Evolutionary conservation across 805 yeast species (phyloP).

Genomic region (Metschnikowia dekortorum): DNA sequence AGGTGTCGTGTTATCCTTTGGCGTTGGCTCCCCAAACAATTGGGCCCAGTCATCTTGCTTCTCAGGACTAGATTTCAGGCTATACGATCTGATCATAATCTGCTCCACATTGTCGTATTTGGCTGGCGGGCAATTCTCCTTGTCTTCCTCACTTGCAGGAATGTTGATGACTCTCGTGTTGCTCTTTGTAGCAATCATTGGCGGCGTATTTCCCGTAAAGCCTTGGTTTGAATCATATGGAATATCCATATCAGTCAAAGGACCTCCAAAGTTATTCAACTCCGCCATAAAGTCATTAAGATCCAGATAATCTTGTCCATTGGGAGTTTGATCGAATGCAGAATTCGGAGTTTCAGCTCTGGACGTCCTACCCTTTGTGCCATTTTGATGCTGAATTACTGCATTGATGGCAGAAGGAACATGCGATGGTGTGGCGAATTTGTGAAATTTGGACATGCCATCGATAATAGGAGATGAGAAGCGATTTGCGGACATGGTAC

Average conservation of each 20-base stretch:
- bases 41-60: slow-evolving; percentile 41
- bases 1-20: slow-evolving; percentile 25
- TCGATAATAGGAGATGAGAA: slow-evolving; percentile 10
- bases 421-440: slow-evolving; percentile 38
- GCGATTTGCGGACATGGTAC: slow-evolving; percentile 5
- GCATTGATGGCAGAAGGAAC: slow-evolving; percentile 37
- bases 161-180: slow-evolving; percentile 51
- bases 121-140: slow-evolving; percentile 24
- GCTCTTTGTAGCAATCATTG: slow-evolving; percentile 51
- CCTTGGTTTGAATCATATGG: slow-evolving; percentile 20
- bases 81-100: slow-evolving; percentile 23
- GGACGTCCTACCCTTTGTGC: background rate
- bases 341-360: slow-evolving; percentile 8
- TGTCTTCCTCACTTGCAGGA: slow-evolving; percentile 36
- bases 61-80: slow-evolving; percentile 33
- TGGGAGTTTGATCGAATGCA: slow-evolving; percentile 10
- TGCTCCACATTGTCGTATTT: slow-evolving; percentile 20
- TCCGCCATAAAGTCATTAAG: slow-evolving; percentile 40
- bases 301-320: slow-evolving; percentile 25
- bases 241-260: slow-evolving; percentile 43
- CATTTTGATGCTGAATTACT: slow-evolving; percentile 22
- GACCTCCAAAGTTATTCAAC: slow-evolving; percentile 37
- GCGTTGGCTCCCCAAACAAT: slow-evolving; percentile 40
- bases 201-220: slow-evolving; percentile 33
- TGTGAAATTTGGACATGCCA: slow-evolving; percentile 19